Base-by-base conservation (phyloP, 1,284 basidiomycete species). In the Ceratobasidium sp. region DNA sequence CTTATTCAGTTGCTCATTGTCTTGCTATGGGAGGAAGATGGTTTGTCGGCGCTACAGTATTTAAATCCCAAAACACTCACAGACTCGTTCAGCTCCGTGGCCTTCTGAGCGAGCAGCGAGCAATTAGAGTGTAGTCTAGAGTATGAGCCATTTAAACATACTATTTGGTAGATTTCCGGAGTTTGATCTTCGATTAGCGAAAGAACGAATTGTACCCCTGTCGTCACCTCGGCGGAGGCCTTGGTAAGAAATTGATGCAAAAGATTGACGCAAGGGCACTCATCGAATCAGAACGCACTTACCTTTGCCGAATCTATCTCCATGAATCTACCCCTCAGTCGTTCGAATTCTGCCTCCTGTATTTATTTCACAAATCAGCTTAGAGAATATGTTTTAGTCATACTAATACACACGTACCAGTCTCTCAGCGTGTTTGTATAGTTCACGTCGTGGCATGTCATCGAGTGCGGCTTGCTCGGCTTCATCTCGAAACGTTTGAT, bases 241-340 rank as follows among this genome's bases (percentile, higher is more conserved):
- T 72, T 28, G 20, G 33, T 20, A 3, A 40, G 7, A 55, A 33
- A 13, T 15, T 42, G 4, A 15, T 66, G 39, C 12, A 6, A 53
- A 55, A 4, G 40, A 51, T n/a, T 23, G 55, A 4, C n/a, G n/a
- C n/a, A n/a, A n/a, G n/a, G n/a, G n/a, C n/a, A n/a, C n/a, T n/a
- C n/a, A 12, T 28, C 7, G 26, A n/a, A 15, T 7, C 9, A 9
- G 2, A 56, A 70, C 2, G 39, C 13, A 15, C 69, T 28, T 28
- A 72, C 69, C 55, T 72, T 60, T 4, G 10, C 15, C 4, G 56
- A n/a, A n/a, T 72, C 69, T 40, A 72, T 72, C 69, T 72, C 69
- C 1, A 46, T 33, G 9, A 72, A 26, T 40, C 56, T 40, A 46
- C 42, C 53, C 18, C 39, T 46, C 33, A 72, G 20, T 6, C 56